Conservation (phyloP, 129 eudicot species). For the Tagetes erecta region DNA sequence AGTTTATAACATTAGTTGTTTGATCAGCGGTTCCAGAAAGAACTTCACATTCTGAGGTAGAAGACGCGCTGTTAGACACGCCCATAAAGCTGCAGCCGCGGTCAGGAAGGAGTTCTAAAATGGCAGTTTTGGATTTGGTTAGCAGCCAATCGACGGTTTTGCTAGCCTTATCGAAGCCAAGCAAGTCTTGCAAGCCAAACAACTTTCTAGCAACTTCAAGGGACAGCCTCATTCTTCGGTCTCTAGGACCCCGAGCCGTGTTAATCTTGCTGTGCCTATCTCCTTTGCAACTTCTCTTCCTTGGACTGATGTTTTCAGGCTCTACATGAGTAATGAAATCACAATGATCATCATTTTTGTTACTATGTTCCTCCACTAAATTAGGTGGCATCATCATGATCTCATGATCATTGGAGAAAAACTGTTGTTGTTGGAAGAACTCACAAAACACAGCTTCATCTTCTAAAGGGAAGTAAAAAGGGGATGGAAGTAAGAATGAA, state of each 20-base stretch:
- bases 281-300: slow-evolving; percentile 33
- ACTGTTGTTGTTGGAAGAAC: slow-evolving; percentile 33
- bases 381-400: slow-evolving; percentile 23
- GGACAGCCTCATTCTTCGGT: slow-evolving; percentile 86
- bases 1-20: slow-evolving; percentile 2
- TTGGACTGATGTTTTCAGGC: slow-evolving; percentile 32
- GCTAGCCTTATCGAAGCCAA: slow-evolving; percentile 81
- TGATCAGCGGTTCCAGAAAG: slow-evolving; percentile 31
- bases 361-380: slow-evolving; percentile 20
- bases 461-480: slow-evolving; percentile 37
- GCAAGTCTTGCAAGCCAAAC: slow-evolving; percentile 71
- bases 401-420: slow-evolving; percentile 20
- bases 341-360: slow-evolving; percentile 20
- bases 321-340: slow-evolving; percentile 8
- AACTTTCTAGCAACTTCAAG: slow-evolving; percentile 71
- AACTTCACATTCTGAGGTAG: slow-evolving; percentile 62
- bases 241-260: slow-evolving; percentile 85
- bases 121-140: slow-evolving; percentile 45
- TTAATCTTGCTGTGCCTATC: slow-evolving; percentile 90
- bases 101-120: slow-evolving; percentile 46
- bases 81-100: slow-evolving; percentile 27
- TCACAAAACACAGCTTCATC: slow-evolving; percentile 45
- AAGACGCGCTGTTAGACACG: slow-evolving; percentile 39
- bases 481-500: slow-evolving; percentile 42
- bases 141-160: slow-evolving; percentile 81